Percentiles rank a stretch among this genome's conserved stretches.
Conservation (phyloP, 306 rosid genomes). For the Rosa rugosa region DNA sequence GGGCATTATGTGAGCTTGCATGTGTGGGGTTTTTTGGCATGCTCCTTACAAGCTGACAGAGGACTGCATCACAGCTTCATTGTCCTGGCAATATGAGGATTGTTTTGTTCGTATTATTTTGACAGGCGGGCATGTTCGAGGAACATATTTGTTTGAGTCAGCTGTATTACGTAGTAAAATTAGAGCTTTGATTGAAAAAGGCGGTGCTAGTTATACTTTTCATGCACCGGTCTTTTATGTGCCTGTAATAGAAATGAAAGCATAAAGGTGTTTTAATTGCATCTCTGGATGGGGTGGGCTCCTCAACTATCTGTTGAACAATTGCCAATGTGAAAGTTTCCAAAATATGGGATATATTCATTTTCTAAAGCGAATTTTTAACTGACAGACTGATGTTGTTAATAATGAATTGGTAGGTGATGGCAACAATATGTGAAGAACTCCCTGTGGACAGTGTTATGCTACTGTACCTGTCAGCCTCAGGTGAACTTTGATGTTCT, state of each 20-base stretch:
- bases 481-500: conserved; percentile 59
- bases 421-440: conserved; percentile 97
- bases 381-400: conserved; percentile 25
- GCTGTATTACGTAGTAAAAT: neutral
- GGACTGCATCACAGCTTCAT: neutral
- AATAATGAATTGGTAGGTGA: conserved; percentile 53
- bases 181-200: neutral
- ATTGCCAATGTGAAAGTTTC: neutral
- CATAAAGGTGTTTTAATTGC: neutral
- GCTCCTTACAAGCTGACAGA: neutral
- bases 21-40: neutral
- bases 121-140: neutral
- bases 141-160: neutral
- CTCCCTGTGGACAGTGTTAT: conserved; percentile 81
- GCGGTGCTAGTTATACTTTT: neutral
- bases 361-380: neutral
- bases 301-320: neutral
- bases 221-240: neutral
- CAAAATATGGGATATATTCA: neutral
- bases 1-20: neutral
- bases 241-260: neutral
- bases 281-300: neutral
- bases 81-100: neutral
- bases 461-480: conserved; percentile 83
- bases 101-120: neutral